A percentile compares a stretch with the other conserved stretches of the same genome.
Evolutionary conservation across 2,329 filamentous ascomycete species (phyloP).

Genomic region (Scedosporium dehoogii): DNA sequence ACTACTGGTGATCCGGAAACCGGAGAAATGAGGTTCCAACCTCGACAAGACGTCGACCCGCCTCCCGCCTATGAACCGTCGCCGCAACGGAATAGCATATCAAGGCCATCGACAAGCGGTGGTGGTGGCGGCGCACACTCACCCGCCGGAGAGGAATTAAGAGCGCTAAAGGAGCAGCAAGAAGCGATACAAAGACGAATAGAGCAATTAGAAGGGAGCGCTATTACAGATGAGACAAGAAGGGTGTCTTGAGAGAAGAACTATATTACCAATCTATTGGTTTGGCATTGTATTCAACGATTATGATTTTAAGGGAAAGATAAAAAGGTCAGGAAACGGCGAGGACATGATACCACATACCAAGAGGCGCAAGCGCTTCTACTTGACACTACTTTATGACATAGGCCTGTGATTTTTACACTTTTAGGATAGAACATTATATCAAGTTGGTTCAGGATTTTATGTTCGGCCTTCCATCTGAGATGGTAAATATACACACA

Average conservation of each 20-base stretch:
- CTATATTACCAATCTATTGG: not conserved
- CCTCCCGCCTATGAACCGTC: conserved; percentile 22
- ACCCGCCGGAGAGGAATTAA: conserved; percentile 20
- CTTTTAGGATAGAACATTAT: no score
- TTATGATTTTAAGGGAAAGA: no score
- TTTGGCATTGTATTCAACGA: no score
- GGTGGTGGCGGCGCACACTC: conserved; percentile 13
- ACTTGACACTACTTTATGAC: conserved; percentile 17
- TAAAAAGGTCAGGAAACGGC: no score
- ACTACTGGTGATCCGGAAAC: not conserved
- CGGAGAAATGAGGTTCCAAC: not conserved
- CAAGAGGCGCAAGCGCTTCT: no score
- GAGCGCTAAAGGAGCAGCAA: conserved; percentile 22
- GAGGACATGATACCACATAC: no score
- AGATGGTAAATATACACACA: no score
- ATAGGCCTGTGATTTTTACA: conserved; percentile 16
- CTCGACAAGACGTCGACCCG: conserved; percentile 18
- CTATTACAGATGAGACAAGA: not conserved
- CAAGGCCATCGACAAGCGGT: conserved; percentile 14
- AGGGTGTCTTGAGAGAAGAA: conserved; percentile 2
- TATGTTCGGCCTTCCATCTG: no score
- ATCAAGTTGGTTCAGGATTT: no score
- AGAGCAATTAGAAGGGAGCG: conserved; percentile 20
- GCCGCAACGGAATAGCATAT: conserved; percentile 9
- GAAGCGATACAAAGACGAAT: conserved; percentile 24